These are phyloP conservation scores for Cetradonia linearis DNA, from an alignment of 495 filamentous ascomycete species.

Conservation along the genomic window DNA sequence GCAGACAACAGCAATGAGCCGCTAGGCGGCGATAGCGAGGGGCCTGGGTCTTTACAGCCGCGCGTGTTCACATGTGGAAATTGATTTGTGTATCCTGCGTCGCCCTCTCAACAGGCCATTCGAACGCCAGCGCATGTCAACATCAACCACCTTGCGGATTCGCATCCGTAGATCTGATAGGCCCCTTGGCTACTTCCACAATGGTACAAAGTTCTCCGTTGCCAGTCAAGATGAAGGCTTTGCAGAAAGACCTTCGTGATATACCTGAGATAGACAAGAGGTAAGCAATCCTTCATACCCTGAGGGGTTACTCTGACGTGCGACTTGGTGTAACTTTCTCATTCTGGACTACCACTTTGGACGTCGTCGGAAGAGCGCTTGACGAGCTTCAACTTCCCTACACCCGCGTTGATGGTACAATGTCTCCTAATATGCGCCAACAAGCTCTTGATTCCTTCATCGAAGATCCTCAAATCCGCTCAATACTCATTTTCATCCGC, in stretches of 20 bases:
- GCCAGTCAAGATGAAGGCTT: conserved; percentile 62
- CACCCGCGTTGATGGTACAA: conserved; percentile 38
- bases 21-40: background rate
- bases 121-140: conserved; percentile 3
- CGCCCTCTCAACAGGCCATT: background rate
- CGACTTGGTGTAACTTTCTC: conserved; percentile 36
- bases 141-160: conserved; percentile 10
- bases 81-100: conserved; percentile 12
- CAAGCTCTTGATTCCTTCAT: conserved; percentile 29
- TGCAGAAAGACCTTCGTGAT: conserved; percentile 76
- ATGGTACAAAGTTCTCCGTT: conserved; percentile 27
- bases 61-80: conserved; percentile 10
- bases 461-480: conserved; percentile 25
- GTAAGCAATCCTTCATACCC: conserved; percentile 40
- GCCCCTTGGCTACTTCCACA: conserved; percentile 37
- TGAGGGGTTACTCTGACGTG: background rate
- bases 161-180: conserved; percentile 52
- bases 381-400: conserved; percentile 25
- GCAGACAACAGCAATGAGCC: background rate
- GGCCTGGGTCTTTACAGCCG: background rate
- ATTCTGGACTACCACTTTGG: conserved; percentile 37
- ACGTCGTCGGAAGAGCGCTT: conserved; percentile 32
- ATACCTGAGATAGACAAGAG: conserved; percentile 47
- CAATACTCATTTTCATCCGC: conserved; percentile 33
- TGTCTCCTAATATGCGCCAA: conserved; percentile 31